phyloP scores from a whole-genome alignment of 768 basidiomycete genomes.

The Roridomyces roridus region DNA sequence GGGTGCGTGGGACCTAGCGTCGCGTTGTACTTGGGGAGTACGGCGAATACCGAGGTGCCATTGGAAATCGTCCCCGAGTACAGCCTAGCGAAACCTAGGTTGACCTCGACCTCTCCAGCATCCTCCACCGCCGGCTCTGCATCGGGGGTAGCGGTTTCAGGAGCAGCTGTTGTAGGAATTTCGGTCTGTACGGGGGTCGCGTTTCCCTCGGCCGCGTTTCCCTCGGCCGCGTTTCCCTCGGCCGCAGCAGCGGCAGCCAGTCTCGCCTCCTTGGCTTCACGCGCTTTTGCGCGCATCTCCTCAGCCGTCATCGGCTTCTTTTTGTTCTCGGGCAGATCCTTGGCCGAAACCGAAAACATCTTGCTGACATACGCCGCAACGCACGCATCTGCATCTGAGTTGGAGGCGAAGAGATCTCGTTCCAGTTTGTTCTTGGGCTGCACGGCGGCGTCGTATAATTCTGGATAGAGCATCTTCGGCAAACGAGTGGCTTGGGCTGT shows the following conservation, averaged over 20 bases:
- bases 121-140: constrained; percentile 29
- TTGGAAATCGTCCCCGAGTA: constrained; percentile 86
- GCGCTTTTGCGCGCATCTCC: constrained; percentile 75
- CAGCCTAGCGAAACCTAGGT: constrained; percentile 92
- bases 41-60: constrained; percentile 68
- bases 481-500: constrained; percentile 83
- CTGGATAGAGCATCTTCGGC: constrained; percentile 91
- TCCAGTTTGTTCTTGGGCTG: constrained; percentile 84
- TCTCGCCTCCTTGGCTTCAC: constrained; percentile 52
- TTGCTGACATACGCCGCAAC: constrained; percentile 94
- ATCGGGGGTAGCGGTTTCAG: constrained; percentile 7
- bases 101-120: constrained; percentile 54
- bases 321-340: constrained; percentile 88
- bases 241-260: constrained; percentile 20
- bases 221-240: constrained; percentile 15
- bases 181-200: constrained; percentile 16
- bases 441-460: constrained; percentile 62
- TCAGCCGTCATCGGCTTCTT: constrained; percentile 79
- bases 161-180: background rate
- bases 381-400: constrained; percentile 58
- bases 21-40: constrained; percentile 87
- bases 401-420: constrained; percentile 77
- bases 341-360: constrained; percentile 91
- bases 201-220: constrained; percentile 13
- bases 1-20: constrained; percentile 68